Evolutionary conservation across 305 asterid species (phyloP).

Genomic region (Solanum hybrid): DNA sequence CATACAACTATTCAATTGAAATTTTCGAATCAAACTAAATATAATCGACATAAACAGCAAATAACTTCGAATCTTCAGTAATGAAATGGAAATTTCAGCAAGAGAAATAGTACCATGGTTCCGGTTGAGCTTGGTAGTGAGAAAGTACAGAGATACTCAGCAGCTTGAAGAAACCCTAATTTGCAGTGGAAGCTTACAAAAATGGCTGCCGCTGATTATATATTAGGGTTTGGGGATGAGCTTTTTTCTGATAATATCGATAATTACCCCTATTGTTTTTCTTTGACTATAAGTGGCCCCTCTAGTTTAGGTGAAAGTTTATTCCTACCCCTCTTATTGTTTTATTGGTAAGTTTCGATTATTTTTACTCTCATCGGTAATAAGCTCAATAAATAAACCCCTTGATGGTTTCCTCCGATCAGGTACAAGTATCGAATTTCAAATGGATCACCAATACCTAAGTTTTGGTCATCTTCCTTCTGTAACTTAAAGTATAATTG

Average conservation of each 20-base stretch:
- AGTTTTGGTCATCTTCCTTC: background rate
- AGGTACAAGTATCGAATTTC: no score
- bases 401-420: background rate
- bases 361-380: background rate
- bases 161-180: slow-evolving; percentile 4
- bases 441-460: background rate
- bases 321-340: background rate
- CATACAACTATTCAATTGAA: background rate
- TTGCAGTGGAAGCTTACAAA: background rate
- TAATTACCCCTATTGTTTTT: background rate
- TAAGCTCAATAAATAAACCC: background rate
- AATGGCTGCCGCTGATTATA: background rate
- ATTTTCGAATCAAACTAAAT: background rate
- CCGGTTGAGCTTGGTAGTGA: background rate
- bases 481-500: fast-evolving
- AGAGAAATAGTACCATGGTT: background rate
- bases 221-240: slow-evolving; percentile 27
- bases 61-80: background rate
- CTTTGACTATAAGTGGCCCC: background rate
- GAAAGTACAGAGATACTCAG: background rate
- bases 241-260: background rate
- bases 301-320: background rate
- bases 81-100: background rate
- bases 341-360: background rate
- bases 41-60: background rate